Percentiles rank a stretch among this genome's conserved stretches.
Evolutionary conservation across 1,284 basidiomycete species (phyloP).

Genomic region (Apiotrichum gracile): DNA sequence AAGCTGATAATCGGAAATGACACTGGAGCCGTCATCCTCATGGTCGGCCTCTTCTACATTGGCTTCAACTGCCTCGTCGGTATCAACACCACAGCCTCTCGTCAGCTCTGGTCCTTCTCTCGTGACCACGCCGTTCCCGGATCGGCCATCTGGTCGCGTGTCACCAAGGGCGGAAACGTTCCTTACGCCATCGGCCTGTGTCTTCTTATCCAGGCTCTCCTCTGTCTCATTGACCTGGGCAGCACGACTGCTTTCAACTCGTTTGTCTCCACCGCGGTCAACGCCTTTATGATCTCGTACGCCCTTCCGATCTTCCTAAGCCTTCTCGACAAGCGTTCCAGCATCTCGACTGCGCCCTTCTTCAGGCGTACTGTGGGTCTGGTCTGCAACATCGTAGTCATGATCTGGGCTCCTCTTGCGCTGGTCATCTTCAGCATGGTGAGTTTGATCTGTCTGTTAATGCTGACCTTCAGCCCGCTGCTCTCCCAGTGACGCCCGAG

Average conservation of each 20-base stretch:
- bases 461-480: slow-evolving; percentile 27
- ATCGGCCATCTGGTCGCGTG: slow-evolving; percentile 11
- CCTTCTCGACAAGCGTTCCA: slow-evolving; percentile 7
- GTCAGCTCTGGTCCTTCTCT: slow-evolving; percentile 15
- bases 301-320: slow-evolving; percentile 12
- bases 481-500: slow-evolving; percentile 40
- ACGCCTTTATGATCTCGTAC: slow-evolving; percentile 12
- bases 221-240: slow-evolving; percentile 20
- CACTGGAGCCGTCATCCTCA: slow-evolving; percentile 9
- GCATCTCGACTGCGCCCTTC: slow-evolving; percentile 6
- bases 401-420: slow-evolving; percentile 13
- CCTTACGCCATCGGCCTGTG: slow-evolving; percentile 11
- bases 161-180: slow-evolving; percentile 13
- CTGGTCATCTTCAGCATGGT: slow-evolving; percentile 15
- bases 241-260: slow-evolving; percentile 19
- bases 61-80: slow-evolving; percentile 19
- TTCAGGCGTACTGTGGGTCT: slow-evolving; percentile 1
- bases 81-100: slow-evolving; percentile 12
- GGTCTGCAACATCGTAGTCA: slow-evolving; percentile 10
- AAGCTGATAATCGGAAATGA: slow-evolving; percentile 15
- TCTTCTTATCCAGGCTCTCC: slow-evolving; percentile 11
- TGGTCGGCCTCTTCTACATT: slow-evolving; percentile 10
- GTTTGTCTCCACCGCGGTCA: slow-evolving; percentile 16
- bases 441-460: neutral
- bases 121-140: slow-evolving; percentile 19